Conservation (phyloP, 192 early-diverging fungal genomes). For the Coemansia sp. region DNA sequence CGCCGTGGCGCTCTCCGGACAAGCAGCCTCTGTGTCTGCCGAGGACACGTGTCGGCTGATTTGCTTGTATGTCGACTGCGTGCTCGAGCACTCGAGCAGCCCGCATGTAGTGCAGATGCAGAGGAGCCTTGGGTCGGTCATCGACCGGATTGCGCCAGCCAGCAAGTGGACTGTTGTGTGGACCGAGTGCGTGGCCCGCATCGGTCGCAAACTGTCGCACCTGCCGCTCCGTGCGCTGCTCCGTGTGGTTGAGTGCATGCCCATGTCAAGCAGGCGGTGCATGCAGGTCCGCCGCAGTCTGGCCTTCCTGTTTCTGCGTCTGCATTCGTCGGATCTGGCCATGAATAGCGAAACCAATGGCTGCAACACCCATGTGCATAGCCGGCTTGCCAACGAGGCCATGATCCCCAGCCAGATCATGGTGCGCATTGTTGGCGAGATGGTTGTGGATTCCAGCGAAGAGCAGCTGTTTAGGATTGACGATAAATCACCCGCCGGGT, state of each 20-base stretch:
- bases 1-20: slow-evolving; percentile 11
- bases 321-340: not conserved
- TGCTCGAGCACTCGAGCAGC: slow-evolving; percentile 26
- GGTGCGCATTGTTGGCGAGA: slow-evolving; percentile 38
- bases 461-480: slow-evolving; percentile 22
- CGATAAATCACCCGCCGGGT: slow-evolving; percentile 8
- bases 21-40: slow-evolving; percentile 16
- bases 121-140: slow-evolving; percentile 15
- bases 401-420: slow-evolving; percentile 32
- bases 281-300: slow-evolving; percentile 38
- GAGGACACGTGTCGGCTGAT: slow-evolving; percentile 19
- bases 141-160: slow-evolving; percentile 20
- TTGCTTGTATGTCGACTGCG: slow-evolving; percentile 2
- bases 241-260: slow-evolving; percentile 19
- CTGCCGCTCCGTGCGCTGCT: slow-evolving; percentile 16
- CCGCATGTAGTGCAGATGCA: slow-evolving; percentile 17
- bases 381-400: slow-evolving; percentile 11
- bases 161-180: slow-evolving; percentile 37
- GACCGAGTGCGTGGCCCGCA: slow-evolving; percentile 17
- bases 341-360: slow-evolving; percentile 2
- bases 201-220: slow-evolving; percentile 9
- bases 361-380: not conserved
- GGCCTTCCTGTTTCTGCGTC: slow-evolving; percentile 29
- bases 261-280: slow-evolving; percentile 27
- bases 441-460: slow-evolving; percentile 20